Evolutionary conservation across 139 green algal species (phyloP), one percentile per base, ranked within the genome.

Genomic region (Medakamo hakoo): DNA sequence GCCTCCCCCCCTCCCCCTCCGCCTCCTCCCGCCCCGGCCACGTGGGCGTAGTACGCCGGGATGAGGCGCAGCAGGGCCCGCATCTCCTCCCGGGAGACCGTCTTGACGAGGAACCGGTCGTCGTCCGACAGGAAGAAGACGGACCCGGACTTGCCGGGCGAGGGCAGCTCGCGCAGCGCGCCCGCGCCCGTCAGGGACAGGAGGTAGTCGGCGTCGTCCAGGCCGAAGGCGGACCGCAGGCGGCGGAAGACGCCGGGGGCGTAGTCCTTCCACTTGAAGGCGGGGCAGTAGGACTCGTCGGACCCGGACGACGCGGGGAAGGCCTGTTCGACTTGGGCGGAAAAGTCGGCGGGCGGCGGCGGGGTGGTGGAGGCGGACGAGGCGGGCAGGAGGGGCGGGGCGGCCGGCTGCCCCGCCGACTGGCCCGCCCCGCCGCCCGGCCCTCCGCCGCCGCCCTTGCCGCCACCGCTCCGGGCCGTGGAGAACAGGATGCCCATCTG

Each of bases 241-340:
- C 80, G 62, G 14, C 78, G 67, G 75, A 97, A 97, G 14, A 84
- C 82, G 59, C 67, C 63, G 1, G 92, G 88, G 60, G 65, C 76
- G 70, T 97, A 99, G 71, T 96, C 86, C 73, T 95, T 96, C 87
- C 88, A 98, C 62, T 82, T 83, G 69, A 96, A 97, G 58, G 87
- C 75, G 29, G 72, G 27, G 16, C 25, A 29, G 23, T 75, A 22
- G 30, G 71, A 64, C 25, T 64, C 70, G 57, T 26, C 59, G 28
- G 64, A 64, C 30, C 63, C 57, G 0, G 63, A 9, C 9, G 40
- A 21, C 9, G 40, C 40, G 40, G 40, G 40, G 16, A 52, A 52
- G 9, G 40, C 40, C 16, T 52, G 40, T 52, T 52, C 40, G 9
- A 52, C 40, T 9, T 16, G 40, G 40, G 40, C 40, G 40, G 40